Percentiles rank a stretch among this genome's conserved stretches.
phyloP scores from a whole-genome alignment of 169 alveolate species.

The Hepatocystis sp. region DNA sequence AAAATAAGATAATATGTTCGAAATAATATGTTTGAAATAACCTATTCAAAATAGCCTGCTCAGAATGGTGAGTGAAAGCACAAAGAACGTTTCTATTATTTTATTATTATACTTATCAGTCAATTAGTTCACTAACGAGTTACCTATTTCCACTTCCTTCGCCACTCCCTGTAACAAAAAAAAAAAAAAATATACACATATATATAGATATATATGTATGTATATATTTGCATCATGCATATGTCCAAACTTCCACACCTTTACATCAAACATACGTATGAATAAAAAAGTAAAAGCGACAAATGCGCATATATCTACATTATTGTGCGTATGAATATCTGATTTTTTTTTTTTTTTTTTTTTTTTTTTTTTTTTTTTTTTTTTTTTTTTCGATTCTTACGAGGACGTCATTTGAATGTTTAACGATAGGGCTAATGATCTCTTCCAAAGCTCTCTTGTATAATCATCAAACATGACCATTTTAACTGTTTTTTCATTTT shows the following conservation, averaged over 20 bases:
- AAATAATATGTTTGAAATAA: too few relatives aligned
- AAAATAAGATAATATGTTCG: too few relatives aligned
- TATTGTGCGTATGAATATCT: too few relatives aligned
- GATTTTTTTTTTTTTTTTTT: too few relatives aligned
- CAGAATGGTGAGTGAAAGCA: neutral
- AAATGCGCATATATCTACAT: too few relatives aligned
- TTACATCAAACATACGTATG: neutral
- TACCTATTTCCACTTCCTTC: conserved; percentile 72
- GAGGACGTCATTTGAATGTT: conserved; percentile 70
- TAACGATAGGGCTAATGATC: conserved; percentile 38
- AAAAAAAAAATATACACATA: conserved; percentile 6
- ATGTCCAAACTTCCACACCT: neutral
- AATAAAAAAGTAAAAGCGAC: too few relatives aligned
- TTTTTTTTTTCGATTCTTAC: too few relatives aligned
- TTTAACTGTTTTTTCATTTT: conserved; percentile 51
- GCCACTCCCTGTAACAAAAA: conserved; percentile 66
- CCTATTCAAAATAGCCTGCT: too few relatives aligned
- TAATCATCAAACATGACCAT: conserved; percentile 73
- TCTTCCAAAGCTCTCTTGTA: conserved; percentile 72
- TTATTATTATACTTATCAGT: too few relatives aligned
- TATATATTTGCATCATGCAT: neutral
- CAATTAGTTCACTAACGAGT: too few relatives aligned
- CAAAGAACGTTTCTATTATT: neutral
- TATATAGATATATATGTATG: neutral
- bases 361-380: too few relatives aligned